These are phyloP conservation scores for Penicillium antarcticum DNA, from an alignment of 495 filamentous ascomycete species.

Conservation along the genomic window DNA sequence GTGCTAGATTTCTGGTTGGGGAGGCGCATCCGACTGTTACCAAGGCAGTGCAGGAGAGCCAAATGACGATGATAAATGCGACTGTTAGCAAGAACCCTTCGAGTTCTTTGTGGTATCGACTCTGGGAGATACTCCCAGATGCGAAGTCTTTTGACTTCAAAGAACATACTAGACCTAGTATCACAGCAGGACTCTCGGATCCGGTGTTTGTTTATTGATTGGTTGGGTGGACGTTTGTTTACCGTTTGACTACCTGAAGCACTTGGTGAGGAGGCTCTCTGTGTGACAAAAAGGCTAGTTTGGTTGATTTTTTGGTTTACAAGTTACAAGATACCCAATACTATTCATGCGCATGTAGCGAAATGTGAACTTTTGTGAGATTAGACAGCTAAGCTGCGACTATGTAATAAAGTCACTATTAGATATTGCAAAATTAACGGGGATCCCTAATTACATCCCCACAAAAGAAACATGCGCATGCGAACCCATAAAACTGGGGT, in stretches of 20 bases:
- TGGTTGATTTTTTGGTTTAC: too few species aligned
- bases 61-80: neutral
- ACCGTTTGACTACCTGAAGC: too few species aligned
- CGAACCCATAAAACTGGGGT: neutral
- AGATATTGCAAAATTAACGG: conserved; percentile 3
- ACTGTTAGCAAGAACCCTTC: neutral
- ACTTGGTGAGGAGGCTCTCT: too few species aligned
- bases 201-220: neutral
- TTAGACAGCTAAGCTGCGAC: conserved; percentile 5
- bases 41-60: neutral
- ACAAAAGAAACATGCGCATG: neutral
- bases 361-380: neutral
- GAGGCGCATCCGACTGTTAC: neutral
- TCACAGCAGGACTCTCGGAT: neutral
- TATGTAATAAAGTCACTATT: conserved; percentile 4
- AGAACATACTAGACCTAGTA: neutral
- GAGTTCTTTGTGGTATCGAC: neutral
- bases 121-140: neutral
- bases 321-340: neutral
- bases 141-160: neutral
- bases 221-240: neutral
- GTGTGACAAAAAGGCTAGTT: too few species aligned
- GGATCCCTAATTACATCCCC: neutral
- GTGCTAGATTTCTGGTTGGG: neutral
- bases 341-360: neutral